These are phyloP conservation scores for Inonotus obliquus DNA, from an alignment of 1,284 basidiomycete species.

Conservation along the genomic window DNA sequence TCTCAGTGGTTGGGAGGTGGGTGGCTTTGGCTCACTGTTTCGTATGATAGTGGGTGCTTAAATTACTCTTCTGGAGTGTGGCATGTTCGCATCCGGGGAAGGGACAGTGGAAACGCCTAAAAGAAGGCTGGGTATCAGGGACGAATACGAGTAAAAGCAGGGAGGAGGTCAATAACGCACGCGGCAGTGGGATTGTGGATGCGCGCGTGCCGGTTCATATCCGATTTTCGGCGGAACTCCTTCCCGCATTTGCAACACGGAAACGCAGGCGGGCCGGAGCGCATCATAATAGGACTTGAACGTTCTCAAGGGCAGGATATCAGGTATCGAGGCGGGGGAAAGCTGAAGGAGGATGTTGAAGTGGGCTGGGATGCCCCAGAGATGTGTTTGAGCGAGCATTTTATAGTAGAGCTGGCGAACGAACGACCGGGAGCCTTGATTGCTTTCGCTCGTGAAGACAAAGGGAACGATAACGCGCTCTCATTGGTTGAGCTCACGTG, in stretches of 20 bases:
- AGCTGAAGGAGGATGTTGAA: neutral
- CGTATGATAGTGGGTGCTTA: constrained; percentile 11
- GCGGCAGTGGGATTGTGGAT: neutral
- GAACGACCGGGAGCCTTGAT: no score
- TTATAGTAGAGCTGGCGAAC: neutral
- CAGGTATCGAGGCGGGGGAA: neutral
- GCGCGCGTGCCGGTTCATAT: neutral
- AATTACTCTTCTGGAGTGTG: constrained; percentile 13
- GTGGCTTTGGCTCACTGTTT: constrained; percentile 7
- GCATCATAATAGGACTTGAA: neutral
- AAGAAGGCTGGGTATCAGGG: neutral
- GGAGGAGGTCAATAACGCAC: neutral
- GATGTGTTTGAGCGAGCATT: neutral
- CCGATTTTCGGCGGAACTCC: neutral
- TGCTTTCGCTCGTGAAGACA: no score
- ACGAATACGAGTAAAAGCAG: neutral
- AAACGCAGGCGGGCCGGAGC: neutral
- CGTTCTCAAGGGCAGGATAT: neutral
- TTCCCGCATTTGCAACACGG: neutral
- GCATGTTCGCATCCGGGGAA: constrained; percentile 1
- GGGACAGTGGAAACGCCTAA: neutral
- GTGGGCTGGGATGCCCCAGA: neutral
- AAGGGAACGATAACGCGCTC: no score
- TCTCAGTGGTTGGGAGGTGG: neutral
- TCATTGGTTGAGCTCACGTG: no score